Evolutionary conservation across 768 basidiomycete species (phyloP).

Genomic region (Trametes elegans): DNA sequence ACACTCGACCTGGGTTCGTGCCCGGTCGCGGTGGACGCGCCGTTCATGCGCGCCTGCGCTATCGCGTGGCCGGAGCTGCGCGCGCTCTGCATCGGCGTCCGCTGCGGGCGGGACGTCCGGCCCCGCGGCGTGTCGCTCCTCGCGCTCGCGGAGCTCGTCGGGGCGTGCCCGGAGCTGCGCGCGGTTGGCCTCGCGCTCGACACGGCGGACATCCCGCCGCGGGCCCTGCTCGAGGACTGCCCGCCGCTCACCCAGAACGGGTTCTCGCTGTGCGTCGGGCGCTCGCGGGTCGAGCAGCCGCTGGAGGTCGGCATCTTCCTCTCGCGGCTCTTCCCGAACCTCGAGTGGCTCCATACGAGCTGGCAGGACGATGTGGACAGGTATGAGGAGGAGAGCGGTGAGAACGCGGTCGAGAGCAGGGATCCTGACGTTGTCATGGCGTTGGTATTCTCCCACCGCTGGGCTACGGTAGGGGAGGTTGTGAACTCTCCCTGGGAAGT

Average conservation of each 20-base stretch:
- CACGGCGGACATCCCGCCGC: background rate
- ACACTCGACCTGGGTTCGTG: background rate
- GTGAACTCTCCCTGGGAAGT: too few relatives aligned
- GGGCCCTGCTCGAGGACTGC: background rate
- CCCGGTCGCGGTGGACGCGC: background rate
- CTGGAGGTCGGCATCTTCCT: background rate
- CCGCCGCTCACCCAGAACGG: too few relatives aligned
- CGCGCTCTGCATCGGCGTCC: background rate
- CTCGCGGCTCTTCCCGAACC: background rate
- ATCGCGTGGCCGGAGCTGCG: background rate
- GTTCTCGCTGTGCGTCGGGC: background rate
- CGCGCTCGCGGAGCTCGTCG: background rate
- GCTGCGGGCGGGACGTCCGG: background rate
- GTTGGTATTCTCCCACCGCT: too few relatives aligned
- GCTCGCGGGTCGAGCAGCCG: background rate
- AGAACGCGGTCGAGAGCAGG: background rate
- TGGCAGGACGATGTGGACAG: background rate
- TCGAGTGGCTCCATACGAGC: background rate
- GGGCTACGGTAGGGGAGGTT: too few relatives aligned
- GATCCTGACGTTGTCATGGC: too few relatives aligned
- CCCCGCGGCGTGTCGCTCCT: background rate
- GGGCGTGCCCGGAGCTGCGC: background rate
- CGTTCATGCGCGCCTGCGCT: background rate
- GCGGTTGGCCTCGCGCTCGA: background rate
- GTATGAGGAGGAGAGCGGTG: background rate